Evolutionary conservation across 345 rosid species (phyloP).

Genomic region (Eucalyptus tenuipes): DNA sequence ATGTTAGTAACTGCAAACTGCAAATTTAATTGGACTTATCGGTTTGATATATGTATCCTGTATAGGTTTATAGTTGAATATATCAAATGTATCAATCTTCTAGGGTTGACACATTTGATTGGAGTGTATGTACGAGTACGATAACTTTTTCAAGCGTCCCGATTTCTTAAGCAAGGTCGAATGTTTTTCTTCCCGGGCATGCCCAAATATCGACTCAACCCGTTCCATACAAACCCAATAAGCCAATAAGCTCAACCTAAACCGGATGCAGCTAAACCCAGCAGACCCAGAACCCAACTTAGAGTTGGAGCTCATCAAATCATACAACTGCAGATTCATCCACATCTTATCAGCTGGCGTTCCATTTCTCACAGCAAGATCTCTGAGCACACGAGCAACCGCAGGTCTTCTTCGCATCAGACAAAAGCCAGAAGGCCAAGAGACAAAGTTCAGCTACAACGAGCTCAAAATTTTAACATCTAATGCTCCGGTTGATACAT

Average conservation of each 20-base stretch:
- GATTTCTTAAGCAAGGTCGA: not conserved
- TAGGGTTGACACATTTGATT: fast-evolving
- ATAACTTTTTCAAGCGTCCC: fast-evolving
- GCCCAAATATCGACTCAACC: not conserved
- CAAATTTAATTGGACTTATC: fast-evolving
- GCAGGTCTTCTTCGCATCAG: not conserved
- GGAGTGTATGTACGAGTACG: fast-evolving
- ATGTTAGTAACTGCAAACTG: not conserved
- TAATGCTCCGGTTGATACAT: not conserved
- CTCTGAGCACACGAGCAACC: not conserved
- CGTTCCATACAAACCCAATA: not conserved
- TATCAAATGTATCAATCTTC: not conserved
- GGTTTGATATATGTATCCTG: not conserved
- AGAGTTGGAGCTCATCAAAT: not conserved
- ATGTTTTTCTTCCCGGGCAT: not conserved
- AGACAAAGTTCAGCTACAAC: not conserved
- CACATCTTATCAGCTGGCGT: not conserved
- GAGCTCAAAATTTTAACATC: not conserved
- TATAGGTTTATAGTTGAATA: not conserved
- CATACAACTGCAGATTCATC: not conserved
- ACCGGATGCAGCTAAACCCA: not conserved
- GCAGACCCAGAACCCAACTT: not conserved
- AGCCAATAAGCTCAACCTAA: not conserved
- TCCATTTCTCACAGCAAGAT: not conserved
- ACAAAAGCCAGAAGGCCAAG: not conserved